Evolutionary conservation across 2,329 filamentous ascomycete genomes (phyloP).

Genomic region (Chaetomium sp.): DNA sequence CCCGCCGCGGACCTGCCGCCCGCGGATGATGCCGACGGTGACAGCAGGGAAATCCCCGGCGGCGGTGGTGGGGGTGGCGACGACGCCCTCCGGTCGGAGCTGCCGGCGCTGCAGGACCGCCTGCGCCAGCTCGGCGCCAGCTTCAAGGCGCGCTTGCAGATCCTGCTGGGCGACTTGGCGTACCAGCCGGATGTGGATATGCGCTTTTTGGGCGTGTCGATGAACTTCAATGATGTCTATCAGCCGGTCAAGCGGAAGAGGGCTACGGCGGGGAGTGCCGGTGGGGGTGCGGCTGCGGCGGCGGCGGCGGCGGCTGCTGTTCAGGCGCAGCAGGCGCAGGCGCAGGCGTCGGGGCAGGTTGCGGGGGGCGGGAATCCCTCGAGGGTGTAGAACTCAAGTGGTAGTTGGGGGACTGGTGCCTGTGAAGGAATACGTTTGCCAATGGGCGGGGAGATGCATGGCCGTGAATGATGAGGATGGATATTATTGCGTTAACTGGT

Average conservation of each 20-base stretch:
- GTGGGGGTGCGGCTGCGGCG: background rate
- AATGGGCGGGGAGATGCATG: background rate
- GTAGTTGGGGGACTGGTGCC: background rate
- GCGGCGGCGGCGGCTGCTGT: background rate
- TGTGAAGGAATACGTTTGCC: background rate
- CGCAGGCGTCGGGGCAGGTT: background rate
- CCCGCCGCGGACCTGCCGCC: slow-evolving; percentile 53
- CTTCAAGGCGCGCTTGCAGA: slow-evolving; percentile 76
- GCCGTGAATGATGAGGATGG: background rate
- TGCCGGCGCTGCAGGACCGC: slow-evolving; percentile 74
- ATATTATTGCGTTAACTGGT: background rate
- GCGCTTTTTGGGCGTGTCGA: slow-evolving; percentile 91
- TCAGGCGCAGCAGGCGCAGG: background rate
- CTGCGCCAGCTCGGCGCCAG: slow-evolving; percentile 71
- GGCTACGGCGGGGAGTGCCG: background rate
- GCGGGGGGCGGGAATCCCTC: slow-evolving; percentile 14
- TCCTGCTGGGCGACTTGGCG: slow-evolving; percentile 84
- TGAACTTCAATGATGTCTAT: slow-evolving; percentile 99
- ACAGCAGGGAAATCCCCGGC: background rate
- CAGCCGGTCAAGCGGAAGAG: slow-evolving; percentile 69
- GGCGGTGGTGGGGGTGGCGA: slow-evolving; percentile 47
- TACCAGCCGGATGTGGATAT: slow-evolving; percentile 95
- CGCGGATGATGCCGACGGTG: background rate
- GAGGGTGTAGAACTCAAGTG: slow-evolving; percentile 6
- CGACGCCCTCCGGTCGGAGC: slow-evolving; percentile 55